Evolutionary conservation across 2,329 filamentous ascomycete genomes (phyloP).

Genomic region (Venturia pyrina): DNA sequence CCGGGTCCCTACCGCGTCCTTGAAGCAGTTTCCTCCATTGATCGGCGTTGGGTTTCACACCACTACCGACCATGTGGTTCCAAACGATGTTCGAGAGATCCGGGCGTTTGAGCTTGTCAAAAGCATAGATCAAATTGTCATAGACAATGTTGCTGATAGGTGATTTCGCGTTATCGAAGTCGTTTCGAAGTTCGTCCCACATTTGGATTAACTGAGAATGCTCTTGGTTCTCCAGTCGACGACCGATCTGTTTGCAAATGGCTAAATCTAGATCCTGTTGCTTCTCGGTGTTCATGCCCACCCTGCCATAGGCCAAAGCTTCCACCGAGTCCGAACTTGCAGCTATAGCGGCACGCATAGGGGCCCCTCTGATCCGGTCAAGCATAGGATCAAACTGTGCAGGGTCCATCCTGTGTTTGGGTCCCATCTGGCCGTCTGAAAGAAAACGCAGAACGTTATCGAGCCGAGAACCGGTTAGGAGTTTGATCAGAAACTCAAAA

Average conservation of each 20-base stretch:
- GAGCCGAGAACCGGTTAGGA: background rate
- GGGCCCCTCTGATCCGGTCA: background rate
- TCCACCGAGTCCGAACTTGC: background rate
- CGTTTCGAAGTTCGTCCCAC: background rate
- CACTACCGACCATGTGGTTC: constrained; percentile 45
- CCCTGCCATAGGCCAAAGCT: background rate
- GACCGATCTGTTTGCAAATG: background rate
- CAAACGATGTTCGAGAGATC: constrained; percentile 34
- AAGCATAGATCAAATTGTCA: constrained; percentile 3
- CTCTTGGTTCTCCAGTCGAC: background rate
- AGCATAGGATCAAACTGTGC: background rate
- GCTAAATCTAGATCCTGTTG: background rate
- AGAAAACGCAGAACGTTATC: background rate
- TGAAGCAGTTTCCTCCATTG: constrained; percentile 67
- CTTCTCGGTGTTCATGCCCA: background rate
- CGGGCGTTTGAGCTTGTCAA: background rate
- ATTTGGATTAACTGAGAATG: background rate
- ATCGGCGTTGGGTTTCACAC: constrained; percentile 48
- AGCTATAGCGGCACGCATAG: background rate
- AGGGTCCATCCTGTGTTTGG: background rate
- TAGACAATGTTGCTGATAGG: background rate
- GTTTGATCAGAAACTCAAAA: background rate
- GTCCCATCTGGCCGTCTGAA: background rate
- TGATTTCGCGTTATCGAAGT: background rate
- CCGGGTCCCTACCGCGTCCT: constrained; percentile 49